Conservation (phyloP, 345 rosid genomes). For the Cardamine occulta region DNA sequence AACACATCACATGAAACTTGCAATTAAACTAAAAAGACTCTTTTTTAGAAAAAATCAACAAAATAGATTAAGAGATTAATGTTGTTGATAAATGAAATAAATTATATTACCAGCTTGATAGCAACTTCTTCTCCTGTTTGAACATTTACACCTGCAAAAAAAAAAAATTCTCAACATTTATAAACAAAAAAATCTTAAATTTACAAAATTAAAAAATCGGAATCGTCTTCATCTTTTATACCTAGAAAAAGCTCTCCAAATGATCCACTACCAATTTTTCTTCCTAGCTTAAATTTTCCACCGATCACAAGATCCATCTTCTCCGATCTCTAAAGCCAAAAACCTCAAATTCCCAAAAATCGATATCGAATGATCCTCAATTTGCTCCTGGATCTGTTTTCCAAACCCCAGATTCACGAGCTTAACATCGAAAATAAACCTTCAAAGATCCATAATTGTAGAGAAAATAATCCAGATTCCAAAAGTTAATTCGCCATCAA, state of each 20-base stretch:
- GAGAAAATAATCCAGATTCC: not conserved
- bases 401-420: constrained; percentile 29
- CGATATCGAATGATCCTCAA: constrained; percentile 16
- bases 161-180: not conserved
- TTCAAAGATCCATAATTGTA: constrained; percentile 5
- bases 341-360: not conserved
- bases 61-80: not conserved
- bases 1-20: constrained; percentile 35
- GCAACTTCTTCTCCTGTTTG: constrained; percentile 93
- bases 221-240: not conserved
- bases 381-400: constrained; percentile 20
- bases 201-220: not conserved
- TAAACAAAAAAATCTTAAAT: not conserved
- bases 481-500: constrained; percentile 26
- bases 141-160: constrained; percentile 67
- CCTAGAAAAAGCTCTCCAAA: constrained; percentile 88
- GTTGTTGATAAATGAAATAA: not conserved
- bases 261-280: constrained; percentile 92
- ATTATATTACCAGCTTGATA: constrained; percentile 68
- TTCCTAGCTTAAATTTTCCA: constrained; percentile 81
- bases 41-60: not conserved
- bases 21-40: not conserved
- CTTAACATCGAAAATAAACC: constrained; percentile 9
- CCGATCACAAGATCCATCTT: constrained; percentile 71
- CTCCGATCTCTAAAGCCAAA: constrained; percentile 1